Evolutionary conservation across 768 basidiomycete species (phyloP).

Genomic region (Podaxis rugospora): DNA sequence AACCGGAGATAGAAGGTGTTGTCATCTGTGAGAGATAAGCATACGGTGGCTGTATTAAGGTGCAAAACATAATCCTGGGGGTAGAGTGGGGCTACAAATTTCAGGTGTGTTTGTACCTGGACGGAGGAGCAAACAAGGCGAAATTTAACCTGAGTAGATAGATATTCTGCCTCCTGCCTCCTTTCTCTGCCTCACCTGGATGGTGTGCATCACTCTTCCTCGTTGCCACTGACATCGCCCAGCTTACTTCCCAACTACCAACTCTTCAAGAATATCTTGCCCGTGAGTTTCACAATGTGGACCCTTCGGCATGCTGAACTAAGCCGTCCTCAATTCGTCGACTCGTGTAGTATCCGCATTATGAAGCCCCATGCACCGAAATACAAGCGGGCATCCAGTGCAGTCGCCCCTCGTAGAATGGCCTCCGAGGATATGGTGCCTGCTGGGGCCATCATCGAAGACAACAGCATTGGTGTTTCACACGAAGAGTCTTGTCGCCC

Average conservation of each 20-base stretch:
- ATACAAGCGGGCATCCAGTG: not conserved
- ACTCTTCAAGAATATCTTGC: not conserved
- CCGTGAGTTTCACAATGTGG: not conserved
- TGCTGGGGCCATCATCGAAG: not conserved
- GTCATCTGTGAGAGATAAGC: slow-evolving; percentile 5
- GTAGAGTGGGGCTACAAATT: slow-evolving; percentile 2
- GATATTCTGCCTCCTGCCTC: not conserved
- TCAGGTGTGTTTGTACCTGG: slow-evolving; percentile 4
- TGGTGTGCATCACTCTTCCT: not conserved
- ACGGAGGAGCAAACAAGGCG: slow-evolving; percentile 3
- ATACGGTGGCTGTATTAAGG: not conserved
- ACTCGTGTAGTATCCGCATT: not conserved
- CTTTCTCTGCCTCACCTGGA: not conserved
- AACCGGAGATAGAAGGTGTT: slow-evolving; percentile 1
- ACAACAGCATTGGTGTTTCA: not conserved
- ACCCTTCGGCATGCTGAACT: not conserved
- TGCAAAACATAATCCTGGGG: not conserved
- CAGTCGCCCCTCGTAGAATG: not conserved
- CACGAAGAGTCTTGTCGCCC: not conserved
- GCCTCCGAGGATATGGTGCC: not conserved
- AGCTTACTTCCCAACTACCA: not conserved
- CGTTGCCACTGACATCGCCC: not conserved
- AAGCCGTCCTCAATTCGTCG: not conserved
- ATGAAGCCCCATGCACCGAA: slow-evolving; percentile 1
- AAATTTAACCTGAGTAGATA: slow-evolving; percentile 8